phyloP scores from a whole-genome alignment of 768 basidiomycete species.

The Termitomyces sp. region DNA sequence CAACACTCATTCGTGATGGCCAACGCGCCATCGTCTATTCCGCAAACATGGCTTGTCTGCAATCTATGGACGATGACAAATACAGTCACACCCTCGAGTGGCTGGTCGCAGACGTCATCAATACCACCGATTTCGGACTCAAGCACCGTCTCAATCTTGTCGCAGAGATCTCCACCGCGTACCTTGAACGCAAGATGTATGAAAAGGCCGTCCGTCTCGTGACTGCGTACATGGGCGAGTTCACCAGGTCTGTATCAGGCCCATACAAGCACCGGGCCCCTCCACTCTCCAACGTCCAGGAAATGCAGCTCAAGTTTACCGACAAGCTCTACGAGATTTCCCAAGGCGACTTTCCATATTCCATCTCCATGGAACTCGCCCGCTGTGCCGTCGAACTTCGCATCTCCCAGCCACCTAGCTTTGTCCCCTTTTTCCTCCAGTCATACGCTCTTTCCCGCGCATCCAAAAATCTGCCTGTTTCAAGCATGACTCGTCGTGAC shows the following conservation, averaged over 20 bases:
- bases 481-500: slow-evolving; percentile 30
- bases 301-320: slow-evolving; percentile 16
- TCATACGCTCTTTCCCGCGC: slow-evolving; percentile 35
- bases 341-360: slow-evolving; percentile 18
- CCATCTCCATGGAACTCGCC: slow-evolving; percentile 25
- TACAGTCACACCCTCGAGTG: slow-evolving; percentile 17
- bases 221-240: slow-evolving; percentile 7
- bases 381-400: slow-evolving; percentile 27
- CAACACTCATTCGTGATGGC: slow-evolving; percentile 24
- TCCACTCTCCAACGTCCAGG: slow-evolving; percentile 12
- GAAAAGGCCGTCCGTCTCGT: slow-evolving; percentile 16
- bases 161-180: slow-evolving; percentile 22
- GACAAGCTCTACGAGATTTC: slow-evolving; percentile 17
- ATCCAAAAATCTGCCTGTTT: slow-evolving; percentile 16
- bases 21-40: slow-evolving; percentile 39
- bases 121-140: neutral
- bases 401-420: slow-evolving; percentile 24
- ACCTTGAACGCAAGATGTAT: slow-evolving; percentile 23
- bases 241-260: neutral
- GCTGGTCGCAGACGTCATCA: slow-evolving; percentile 8
- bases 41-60: slow-evolving; percentile 25
- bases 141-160: slow-evolving; percentile 9
- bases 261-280: neutral
- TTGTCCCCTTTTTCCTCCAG: slow-evolving; percentile 36
- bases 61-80: slow-evolving; percentile 12